Conservation (phyloP, 768 basidiomycete species). For the Amanita inopinata region DNA sequence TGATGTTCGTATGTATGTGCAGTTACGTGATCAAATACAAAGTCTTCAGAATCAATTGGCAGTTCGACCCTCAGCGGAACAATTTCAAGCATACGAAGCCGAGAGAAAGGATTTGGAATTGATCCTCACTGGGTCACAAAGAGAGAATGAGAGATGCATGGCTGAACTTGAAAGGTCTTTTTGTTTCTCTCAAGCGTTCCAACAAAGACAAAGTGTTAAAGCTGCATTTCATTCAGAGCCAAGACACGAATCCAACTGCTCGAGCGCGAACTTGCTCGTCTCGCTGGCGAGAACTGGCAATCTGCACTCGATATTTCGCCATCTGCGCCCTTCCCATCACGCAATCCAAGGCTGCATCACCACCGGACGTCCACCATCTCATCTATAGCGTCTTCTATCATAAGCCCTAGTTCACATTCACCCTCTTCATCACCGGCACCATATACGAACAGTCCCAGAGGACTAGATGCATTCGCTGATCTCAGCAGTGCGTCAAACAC, state of each 20-base stretch:
- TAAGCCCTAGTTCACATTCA: conserved; percentile 3
- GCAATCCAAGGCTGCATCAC: not conserved
- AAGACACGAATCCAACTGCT: conserved; percentile 69
- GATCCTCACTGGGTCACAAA: conserved; percentile 67
- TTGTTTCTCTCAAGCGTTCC: not conserved
- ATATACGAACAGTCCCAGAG: not conserved
- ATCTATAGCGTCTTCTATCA: conserved; percentile 8
- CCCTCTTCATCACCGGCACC: conserved; percentile 4
- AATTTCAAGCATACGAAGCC: conserved; percentile 54
- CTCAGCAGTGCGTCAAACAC: conserved; percentile 5
- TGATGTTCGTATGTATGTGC: not conserved
- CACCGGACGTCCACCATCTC: conserved; percentile 7
- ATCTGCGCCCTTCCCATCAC: not conserved
- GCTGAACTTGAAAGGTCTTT: conserved; percentile 56
- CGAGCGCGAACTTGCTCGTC: conserved; percentile 58
- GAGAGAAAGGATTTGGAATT: conserved; percentile 72
- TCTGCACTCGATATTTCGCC: conserved; percentile 11
- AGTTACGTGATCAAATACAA: conserved; percentile 59
- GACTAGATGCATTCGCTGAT: not conserved
- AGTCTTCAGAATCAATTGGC: conserved; percentile 56
- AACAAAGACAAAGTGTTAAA: not conserved
- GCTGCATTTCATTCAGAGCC: conserved; percentile 24
- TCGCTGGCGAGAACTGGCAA: conserved; percentile 79
- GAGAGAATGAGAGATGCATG: conserved; percentile 84
- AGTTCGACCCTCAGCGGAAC: conserved; percentile 58